Conservation (phyloP, 2,329 filamentous ascomycete genomes). For the Myriosclerotinia scirpicola region DNA sequence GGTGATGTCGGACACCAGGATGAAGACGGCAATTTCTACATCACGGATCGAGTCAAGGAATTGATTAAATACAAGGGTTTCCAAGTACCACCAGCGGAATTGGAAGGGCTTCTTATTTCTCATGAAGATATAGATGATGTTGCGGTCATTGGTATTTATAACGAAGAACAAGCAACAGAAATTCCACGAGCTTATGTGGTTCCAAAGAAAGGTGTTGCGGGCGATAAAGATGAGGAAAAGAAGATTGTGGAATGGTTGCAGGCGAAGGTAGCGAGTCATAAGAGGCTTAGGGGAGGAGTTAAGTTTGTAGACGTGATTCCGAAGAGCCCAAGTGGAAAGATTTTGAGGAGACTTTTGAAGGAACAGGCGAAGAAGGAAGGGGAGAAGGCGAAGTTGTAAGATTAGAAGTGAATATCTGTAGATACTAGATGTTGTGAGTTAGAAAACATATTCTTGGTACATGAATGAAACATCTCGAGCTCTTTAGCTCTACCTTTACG, state of each 20-base stretch:
- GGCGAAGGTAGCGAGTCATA: slow-evolving; percentile 60
- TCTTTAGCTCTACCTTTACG: not conserved
- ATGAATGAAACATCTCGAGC: not conserved
- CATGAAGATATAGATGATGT: slow-evolving; percentile 54
- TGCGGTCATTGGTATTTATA: slow-evolving; percentile 62
- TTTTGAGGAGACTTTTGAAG: slow-evolving; percentile 48
- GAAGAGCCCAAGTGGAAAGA: slow-evolving; percentile 62
- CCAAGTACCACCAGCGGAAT: slow-evolving; percentile 67
- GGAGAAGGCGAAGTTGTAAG: slow-evolving; percentile 28
- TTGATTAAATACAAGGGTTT: slow-evolving; percentile 67
- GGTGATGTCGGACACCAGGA: slow-evolving; percentile 82
- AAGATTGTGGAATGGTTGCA: slow-evolving; percentile 59
- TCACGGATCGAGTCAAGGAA: slow-evolving; percentile 80
- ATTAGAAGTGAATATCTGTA: not conserved
- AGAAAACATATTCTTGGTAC: not conserved
- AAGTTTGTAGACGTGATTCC: slow-evolving; percentile 64
- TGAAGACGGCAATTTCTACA: slow-evolving; percentile 75
- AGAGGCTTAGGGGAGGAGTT: slow-evolving; percentile 69
- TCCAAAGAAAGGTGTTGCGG: slow-evolving; percentile 39
- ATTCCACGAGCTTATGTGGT: slow-evolving; percentile 68
- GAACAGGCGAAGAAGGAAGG: slow-evolving; percentile 42
- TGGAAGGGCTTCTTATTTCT: slow-evolving; percentile 51
- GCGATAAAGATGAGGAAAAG: slow-evolving; percentile 34
- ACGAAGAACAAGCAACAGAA: slow-evolving; percentile 62
- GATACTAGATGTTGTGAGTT: not conserved